Evolutionary conservation across 306 rosid species (phyloP).

Genomic region (Prunus mongolica): DNA sequence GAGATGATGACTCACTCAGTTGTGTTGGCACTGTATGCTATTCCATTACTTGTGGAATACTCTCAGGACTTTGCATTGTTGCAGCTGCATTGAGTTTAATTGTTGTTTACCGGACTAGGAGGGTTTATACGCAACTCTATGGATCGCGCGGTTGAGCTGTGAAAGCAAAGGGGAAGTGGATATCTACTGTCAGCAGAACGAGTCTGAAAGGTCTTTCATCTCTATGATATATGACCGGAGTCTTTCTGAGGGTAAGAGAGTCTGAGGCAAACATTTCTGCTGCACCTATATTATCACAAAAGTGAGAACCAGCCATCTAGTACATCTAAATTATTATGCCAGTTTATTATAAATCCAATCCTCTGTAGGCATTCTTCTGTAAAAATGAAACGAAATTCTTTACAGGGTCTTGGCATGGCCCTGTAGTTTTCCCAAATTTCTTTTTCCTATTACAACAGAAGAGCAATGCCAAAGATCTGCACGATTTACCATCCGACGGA

Average conservation of each 20-base stretch:
- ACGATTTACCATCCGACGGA: background rate
- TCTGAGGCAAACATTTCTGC: background rate
- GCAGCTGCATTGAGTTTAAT: slow-evolving; percentile 48
- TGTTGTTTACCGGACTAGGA: slow-evolving; percentile 47
- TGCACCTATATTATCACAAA: background rate
- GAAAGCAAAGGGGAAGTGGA: background rate
- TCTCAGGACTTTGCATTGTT: slow-evolving; percentile 51
- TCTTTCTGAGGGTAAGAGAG: background rate
- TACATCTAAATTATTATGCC: background rate
- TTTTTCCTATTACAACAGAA: background rate
- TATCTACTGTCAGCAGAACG: background rate
- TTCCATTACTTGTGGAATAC: slow-evolving; percentile 56
- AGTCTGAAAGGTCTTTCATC: too few relatives aligned
- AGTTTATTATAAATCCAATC: background rate
- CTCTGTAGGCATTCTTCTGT: background rate
- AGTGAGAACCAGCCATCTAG: background rate
- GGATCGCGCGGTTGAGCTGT: slow-evolving; percentile 31
- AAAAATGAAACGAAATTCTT: background rate
- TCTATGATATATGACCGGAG: too few relatives aligned
- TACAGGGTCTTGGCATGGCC: background rate
- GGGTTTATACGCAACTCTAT: slow-evolving; percentile 58
- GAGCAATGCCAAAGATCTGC: background rate
- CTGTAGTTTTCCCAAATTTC: too few relatives aligned
- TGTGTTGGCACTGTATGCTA: slow-evolving; percentile 64
- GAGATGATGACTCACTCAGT: slow-evolving; percentile 31